These are phyloP conservation scores for Circinella minor DNA, from an alignment of 371 early-diverging fungal species.

Conservation along the genomic window DNA sequence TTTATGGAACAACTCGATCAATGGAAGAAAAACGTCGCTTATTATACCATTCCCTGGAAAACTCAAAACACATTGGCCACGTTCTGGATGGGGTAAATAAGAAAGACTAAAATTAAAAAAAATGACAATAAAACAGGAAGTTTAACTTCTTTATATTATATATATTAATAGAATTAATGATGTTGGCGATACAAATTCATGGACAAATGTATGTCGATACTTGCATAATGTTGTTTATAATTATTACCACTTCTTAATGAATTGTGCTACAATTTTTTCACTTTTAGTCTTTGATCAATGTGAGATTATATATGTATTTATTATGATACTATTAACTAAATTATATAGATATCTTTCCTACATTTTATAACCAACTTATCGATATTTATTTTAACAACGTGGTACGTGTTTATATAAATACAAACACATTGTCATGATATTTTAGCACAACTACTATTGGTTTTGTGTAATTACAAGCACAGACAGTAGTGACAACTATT, in stretches of 20 bases:
- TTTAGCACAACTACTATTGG: not conserved
- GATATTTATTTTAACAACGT: slow-evolving; percentile 18
- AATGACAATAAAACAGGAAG: not conserved
- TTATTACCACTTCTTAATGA: not conserved
- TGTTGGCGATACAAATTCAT: slow-evolving; percentile 18
- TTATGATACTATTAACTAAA: not conserved
- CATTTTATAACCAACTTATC: slow-evolving; percentile 16
- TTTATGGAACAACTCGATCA: slow-evolving; percentile 21
- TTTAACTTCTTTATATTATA: not conserved
- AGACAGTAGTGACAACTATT: not conserved
- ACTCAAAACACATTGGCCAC: slow-evolving; percentile 14
- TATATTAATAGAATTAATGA: slow-evolving; percentile 17
- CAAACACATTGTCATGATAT: too few relatives aligned
- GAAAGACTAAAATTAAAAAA: not conserved
- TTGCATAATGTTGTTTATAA: not conserved
- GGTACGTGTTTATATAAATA: not conserved
- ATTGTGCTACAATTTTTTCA: too few relatives aligned
- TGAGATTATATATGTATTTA: too few relatives aligned
- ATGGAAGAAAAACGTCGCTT: slow-evolving; percentile 6
- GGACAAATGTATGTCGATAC: slow-evolving; percentile 12
- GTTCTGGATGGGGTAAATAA: slow-evolving; percentile 22
- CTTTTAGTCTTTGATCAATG: too few relatives aligned
- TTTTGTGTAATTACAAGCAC: not conserved
- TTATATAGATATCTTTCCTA: slow-evolving; percentile 14
- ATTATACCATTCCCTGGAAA: slow-evolving; percentile 7